Evolutionary conservation across 2,329 filamentous ascomycete genomes (phyloP).

Genomic region (Ophiostoma sp.): DNA sequence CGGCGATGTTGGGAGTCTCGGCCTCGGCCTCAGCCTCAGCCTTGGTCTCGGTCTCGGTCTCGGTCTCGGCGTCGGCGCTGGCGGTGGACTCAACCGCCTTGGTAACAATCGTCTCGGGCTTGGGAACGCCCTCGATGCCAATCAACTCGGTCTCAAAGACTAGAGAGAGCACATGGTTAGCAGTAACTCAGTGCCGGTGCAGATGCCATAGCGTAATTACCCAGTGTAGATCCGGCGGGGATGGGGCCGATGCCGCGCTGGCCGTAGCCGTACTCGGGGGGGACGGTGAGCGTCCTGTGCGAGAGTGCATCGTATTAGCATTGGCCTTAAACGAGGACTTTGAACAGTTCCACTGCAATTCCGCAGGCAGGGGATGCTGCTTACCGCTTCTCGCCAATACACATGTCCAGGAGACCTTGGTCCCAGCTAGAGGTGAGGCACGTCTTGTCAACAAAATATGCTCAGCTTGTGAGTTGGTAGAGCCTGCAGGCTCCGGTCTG

Average conservation of each 20-base stretch:
- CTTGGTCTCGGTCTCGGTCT: conserved; percentile 39
- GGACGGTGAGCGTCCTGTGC: conserved; percentile 75
- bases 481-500: background rate
- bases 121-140: conserved; percentile 71
- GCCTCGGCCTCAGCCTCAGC: conserved; percentile 35
- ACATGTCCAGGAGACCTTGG: conserved; percentile 87
- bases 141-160: conserved; percentile 75
- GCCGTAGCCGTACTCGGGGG: conserved; percentile 84
- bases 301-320: background rate
- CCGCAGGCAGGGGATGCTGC: background rate
- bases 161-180: conserved; percentile 34
- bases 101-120: conserved; percentile 48
- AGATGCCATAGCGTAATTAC: conserved; percentile 49
- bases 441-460: background rate
- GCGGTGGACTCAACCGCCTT: conserved; percentile 41
- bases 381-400: conserved; percentile 83
- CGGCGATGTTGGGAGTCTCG: conserved; percentile 53
- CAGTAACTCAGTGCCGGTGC: background rate
- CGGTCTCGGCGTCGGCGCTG: conserved; percentile 35
- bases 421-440: conserved; percentile 67
- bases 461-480: no score
- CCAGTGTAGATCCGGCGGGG: conserved; percentile 73
- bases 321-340: no score
- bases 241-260: conserved; percentile 76
- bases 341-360: no score